Evolutionary conservation across 2,329 filamentous ascomycete genomes (phyloP), one percentile per base, ranked within the genome.

Genomic region (Pestalotiopsis sp.): DNA sequence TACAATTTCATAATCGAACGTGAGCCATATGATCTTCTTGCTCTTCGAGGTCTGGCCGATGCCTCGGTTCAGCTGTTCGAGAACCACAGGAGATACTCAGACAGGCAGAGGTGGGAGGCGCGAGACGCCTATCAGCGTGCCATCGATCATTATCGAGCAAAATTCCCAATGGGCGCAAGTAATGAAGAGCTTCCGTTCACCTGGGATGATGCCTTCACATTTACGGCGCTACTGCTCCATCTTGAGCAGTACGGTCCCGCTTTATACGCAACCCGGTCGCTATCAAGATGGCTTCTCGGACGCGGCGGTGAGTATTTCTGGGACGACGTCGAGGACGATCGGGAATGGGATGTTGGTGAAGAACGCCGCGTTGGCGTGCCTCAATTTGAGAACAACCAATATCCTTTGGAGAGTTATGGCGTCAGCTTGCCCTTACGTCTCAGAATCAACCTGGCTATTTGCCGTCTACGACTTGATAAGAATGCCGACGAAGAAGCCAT

Each of bases 161-260:
- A 76, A 13, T 68, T 30, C 35, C 48, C 61, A 11, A 26, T 59
- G 4, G 66, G 66, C n/a, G 74, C 75, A 3, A 71, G 75, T 61
- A 78, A 78, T 56, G 77, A 76, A 65, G 77, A 78, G 48, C 76
- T 75, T 13, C 76, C 79, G 5, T 83, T 85, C 65, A 83, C 84
- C 39, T 99, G 95, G 95, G 90, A 91, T 65, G 92, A 98, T 77
- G 83, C 97, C 56, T 92, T 94, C 69, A 91, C 94, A 66, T 97
- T 96, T 72, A 86, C 94, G 52, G 94, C 98, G 74, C 85, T 98
- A 20, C 89, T 94, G 69, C 88, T 89, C 35, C 88, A 90, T 61
- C 79, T 88, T 10, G 85, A 86, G 48, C 84, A 88, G 66, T 91
- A 90, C 73, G 79, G 84, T 5, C 85, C 90, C 71, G 94, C 92